These are phyloP conservation scores for Nicotiana obtusifolia DNA, from an alignment of 257 asterid species.

Conservation along the genomic window DNA sequence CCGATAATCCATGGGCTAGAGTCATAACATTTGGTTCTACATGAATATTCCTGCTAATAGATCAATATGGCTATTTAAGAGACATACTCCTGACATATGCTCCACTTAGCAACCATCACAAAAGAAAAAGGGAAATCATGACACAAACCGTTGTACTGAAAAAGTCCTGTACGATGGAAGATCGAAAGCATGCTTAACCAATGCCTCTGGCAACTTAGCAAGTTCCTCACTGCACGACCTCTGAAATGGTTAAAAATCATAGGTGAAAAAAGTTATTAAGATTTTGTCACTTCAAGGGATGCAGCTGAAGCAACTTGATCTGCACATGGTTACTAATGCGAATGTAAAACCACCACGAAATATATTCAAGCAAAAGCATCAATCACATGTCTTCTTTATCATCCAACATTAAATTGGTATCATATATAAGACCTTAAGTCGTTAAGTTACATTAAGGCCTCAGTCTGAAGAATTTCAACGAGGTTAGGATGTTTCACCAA, in stretches of 20 bases:
- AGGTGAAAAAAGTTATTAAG: neutral
- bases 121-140: neutral
- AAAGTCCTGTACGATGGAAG: slow-evolving; percentile 50
- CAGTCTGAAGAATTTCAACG: neutral
- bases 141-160: slow-evolving; percentile 14
- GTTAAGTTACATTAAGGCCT: neutral
- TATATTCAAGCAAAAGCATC: neutral
- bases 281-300: neutral
- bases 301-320: neutral
- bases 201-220: slow-evolving; percentile 33
- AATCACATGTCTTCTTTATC: neutral
- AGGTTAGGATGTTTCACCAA: slow-evolving; percentile 5
- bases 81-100: slow-evolving; percentile 7
- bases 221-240: slow-evolving; percentile 30
- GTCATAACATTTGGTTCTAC: slow-evolving; percentile 25
- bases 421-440: neutral
- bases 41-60: slow-evolving; percentile 31
- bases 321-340: neutral
- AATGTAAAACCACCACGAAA: neutral
- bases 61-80: slow-evolving; percentile 20
- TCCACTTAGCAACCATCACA: neutral
- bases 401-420: neutral
- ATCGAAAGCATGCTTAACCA: slow-evolving; percentile 41
- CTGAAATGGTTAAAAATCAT: slow-evolving; percentile 32
- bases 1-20: slow-evolving; percentile 41